Conservation (phyloP, 495 filamentous ascomycete species). For the Oleoguttula mirabilis region DNA sequence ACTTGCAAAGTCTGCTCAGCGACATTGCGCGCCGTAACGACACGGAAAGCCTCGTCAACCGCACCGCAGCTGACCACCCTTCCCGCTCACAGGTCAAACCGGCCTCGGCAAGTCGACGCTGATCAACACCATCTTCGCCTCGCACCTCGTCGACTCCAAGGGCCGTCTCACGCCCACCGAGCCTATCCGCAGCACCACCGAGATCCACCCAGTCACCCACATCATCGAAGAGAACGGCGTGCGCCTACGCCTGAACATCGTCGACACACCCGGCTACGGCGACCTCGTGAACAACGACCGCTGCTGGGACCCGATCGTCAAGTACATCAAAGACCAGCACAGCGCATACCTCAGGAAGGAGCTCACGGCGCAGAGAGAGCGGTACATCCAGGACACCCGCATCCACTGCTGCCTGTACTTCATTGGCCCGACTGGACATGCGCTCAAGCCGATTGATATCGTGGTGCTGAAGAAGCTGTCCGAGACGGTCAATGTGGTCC, state of each 20-base stretch:
- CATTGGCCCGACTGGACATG: slow-evolving; percentile 96
- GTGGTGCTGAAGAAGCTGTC: slow-evolving; percentile 98
- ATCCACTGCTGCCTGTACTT: slow-evolving; percentile 99
- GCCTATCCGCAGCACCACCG: slow-evolving; percentile 85
- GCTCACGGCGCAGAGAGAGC: slow-evolving; percentile 97
- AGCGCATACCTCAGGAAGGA: slow-evolving; percentile 99
- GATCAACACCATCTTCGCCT: slow-evolving; percentile 99
- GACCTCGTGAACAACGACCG: slow-evolving; percentile 75
- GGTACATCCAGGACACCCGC: slow-evolving; percentile 96
- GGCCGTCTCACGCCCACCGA: slow-evolving; percentile 85
- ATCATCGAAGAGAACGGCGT: slow-evolving; percentile 97
- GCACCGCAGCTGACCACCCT: slow-evolving; percentile 19
- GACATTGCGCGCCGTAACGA: neutral
- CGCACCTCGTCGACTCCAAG: slow-evolving; percentile 98
- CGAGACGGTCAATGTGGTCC: slow-evolving; percentile 97
- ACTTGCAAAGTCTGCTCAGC: no score
- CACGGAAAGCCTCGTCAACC: neutral
- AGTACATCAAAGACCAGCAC: slow-evolving; percentile 99
- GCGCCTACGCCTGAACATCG: slow-evolving; percentile 65
- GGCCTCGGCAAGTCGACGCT: slow-evolving; percentile 96
- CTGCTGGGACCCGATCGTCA: slow-evolving; percentile 93
- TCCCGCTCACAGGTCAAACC: slow-evolving; percentile 64
- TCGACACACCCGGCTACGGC: slow-evolving; percentile 69
- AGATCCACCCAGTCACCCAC: slow-evolving; percentile 94
- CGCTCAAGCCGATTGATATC: slow-evolving; percentile 97